phyloP scores from a whole-genome alignment of 2,329 filamentous ascomycete genomes.

The Colletotrichum sp. region DNA sequence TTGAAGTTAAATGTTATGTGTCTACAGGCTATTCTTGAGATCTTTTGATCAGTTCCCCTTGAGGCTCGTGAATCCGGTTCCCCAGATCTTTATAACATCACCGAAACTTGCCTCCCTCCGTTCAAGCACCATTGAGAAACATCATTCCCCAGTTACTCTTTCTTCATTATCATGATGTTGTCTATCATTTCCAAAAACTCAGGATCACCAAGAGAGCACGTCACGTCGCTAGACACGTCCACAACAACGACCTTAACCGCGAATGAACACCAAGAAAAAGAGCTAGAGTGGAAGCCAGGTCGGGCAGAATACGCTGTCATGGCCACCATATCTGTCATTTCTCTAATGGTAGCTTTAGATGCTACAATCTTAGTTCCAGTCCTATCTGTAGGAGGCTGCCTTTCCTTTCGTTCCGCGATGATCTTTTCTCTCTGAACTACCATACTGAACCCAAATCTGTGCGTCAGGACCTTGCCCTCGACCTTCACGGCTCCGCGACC shows the following conservation, averaged over 20 bases:
- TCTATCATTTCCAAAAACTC: background rate
- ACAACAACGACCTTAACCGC: background rate
- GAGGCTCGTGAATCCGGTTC: background rate
- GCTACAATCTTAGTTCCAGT: slow-evolving; percentile 50
- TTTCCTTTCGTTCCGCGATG: background rate
- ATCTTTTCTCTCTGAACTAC: too few relatives aligned
- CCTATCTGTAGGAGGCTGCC: slow-evolving; percentile 37
- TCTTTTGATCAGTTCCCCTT: background rate
- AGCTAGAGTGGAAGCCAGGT: slow-evolving; percentile 37
- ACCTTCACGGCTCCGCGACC: background rate
- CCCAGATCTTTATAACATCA: background rate
- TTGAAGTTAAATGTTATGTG: background rate
- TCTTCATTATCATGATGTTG: background rate
- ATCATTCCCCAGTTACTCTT: background rate
- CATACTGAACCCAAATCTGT: background rate
- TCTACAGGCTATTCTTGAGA: background rate
- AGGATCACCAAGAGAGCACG: background rate
- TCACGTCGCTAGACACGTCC: background rate
- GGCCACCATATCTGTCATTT: slow-evolving; percentile 43
- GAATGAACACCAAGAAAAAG: background rate
- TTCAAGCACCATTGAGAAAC: background rate
- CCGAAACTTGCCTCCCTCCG: background rate
- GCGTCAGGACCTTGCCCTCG: background rate
- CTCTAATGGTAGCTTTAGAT: slow-evolving; percentile 54
- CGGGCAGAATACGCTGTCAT: slow-evolving; percentile 45